Conservation (phyloP, 2,329 filamentous ascomycete genomes). For the Aspergillus terreus region DNA sequence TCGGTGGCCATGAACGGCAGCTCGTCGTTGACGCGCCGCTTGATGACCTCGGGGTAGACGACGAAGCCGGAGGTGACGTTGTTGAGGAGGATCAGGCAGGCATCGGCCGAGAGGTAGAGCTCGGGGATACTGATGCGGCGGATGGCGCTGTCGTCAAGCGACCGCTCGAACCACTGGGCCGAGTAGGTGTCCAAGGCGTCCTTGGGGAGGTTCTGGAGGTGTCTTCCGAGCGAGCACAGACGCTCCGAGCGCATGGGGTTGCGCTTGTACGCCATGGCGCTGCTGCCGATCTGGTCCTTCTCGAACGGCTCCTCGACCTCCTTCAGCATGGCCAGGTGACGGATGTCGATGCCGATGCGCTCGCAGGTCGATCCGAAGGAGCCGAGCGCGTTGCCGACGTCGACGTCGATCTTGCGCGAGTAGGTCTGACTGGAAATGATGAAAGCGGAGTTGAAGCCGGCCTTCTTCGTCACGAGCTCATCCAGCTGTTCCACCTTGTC, state of each 20-base stretch:
- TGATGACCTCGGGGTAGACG: constrained; percentile 74
- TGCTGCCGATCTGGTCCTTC: constrained; percentile 70
- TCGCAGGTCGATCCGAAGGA: constrained; percentile 76
- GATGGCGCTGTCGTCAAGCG: constrained; percentile 73
- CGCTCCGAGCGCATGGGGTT: constrained; percentile 57
- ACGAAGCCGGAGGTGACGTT: constrained; percentile 67
- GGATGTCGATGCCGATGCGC: constrained; percentile 70
- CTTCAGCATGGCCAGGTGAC: constrained; percentile 71
- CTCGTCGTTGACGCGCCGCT: constrained; percentile 65
- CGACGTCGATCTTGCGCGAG: constrained; percentile 76
- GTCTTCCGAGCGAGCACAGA: constrained; percentile 56
- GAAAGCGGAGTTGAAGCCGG: constrained; percentile 60
- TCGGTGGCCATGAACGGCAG: constrained; percentile 80
- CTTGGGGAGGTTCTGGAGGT: constrained; percentile 52
- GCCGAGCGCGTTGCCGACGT: constrained; percentile 74
- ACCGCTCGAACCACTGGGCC: constrained; percentile 73
- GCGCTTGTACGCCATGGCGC: constrained; percentile 66
- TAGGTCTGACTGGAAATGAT: constrained; percentile 70
- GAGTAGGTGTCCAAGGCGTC: constrained; percentile 64
- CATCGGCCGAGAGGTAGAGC: constrained; percentile 65
- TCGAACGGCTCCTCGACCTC: constrained; percentile 84
- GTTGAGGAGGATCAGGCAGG: constrained; percentile 48
- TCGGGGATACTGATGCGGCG: constrained; percentile 58
- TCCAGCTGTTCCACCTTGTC: constrained; percentile 60
- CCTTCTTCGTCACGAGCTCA: constrained; percentile 61